Evolutionary conservation across 148 eudicot genomes (phyloP).

Genomic region (Rhododendron griersonianum): DNA sequence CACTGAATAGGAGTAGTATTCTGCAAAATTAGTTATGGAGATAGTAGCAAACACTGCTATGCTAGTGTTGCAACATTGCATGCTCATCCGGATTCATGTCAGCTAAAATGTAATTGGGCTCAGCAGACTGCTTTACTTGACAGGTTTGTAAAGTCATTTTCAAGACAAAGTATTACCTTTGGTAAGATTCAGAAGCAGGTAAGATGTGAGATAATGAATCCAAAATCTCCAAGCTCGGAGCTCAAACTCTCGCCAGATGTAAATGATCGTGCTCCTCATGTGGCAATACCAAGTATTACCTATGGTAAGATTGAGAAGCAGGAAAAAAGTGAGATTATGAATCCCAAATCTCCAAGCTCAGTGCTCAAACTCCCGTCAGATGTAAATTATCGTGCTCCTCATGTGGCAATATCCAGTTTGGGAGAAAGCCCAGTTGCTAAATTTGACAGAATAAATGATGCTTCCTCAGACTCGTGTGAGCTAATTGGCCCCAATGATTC

Average conservation of each 20-base stretch:
- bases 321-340: slow-evolving; percentile 62
- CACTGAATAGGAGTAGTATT: neutral
- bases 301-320: slow-evolving; percentile 80
- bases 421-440: slow-evolving; percentile 22
- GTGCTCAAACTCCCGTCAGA: slow-evolving; percentile 14
- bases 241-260: slow-evolving; percentile 10
- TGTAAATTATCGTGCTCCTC: slow-evolving; percentile 11
- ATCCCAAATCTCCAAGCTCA: slow-evolving; percentile 18
- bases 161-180: slow-evolving; percentile 54
- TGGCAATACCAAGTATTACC: slow-evolving; percentile 40
- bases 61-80: neutral
- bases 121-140: slow-evolving; percentile 9
- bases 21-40: neutral
- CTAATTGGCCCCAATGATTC: slow-evolving; percentile 22
- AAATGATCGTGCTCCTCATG: slow-evolving; percentile 15
- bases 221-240: slow-evolving; percentile 17
- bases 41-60: neutral
- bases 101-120: neutral
- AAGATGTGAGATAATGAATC: slow-evolving; percentile 58
- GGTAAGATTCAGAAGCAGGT: slow-evolving; percentile 80
- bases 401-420: slow-evolving; percentile 2
- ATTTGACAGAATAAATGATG: slow-evolving; percentile 15
- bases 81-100: neutral
- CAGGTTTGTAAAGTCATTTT: slow-evolving; percentile 69
- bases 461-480: slow-evolving; percentile 17